Conservation (phyloP, 768 basidiomycete genomes). For the Leccinum boreale region DNA sequence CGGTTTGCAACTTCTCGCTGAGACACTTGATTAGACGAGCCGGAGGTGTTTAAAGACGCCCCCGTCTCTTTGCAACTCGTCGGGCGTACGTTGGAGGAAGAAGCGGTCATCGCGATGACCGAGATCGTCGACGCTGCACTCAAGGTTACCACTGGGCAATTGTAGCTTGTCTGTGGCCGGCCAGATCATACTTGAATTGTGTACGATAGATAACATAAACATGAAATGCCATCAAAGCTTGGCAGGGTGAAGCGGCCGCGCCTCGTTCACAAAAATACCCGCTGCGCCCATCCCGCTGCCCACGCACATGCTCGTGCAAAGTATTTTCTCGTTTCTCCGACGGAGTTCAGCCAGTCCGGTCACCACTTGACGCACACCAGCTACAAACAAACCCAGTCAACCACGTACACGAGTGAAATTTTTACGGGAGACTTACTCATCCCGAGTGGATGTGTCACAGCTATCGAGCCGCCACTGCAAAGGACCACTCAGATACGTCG, state of each 20-base stretch:
- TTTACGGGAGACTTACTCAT: conserved; percentile 57
- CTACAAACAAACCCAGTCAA: too few relatives aligned
- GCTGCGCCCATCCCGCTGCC: too few relatives aligned
- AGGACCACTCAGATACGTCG: not conserved
- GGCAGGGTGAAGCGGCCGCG: not conserved
- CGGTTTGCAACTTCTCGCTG: not conserved
- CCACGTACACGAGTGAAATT: not conserved
- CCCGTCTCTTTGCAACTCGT: conserved; percentile 67
- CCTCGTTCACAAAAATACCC: too few relatives aligned
- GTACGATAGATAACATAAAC: not conserved
- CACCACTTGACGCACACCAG: too few relatives aligned
- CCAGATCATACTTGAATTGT: not conserved
- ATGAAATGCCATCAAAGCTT: conserved; percentile 22
- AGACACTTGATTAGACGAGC: conserved; percentile 45
- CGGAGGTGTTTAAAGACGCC: conserved; percentile 51
- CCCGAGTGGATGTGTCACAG: conserved; percentile 76
- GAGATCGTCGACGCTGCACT: conserved; percentile 61
- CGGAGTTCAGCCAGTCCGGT: too few relatives aligned
- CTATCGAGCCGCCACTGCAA: conserved; percentile 78
- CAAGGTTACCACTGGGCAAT: conserved; percentile 19
- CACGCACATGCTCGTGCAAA: too few relatives aligned
- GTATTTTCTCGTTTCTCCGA: too few relatives aligned
- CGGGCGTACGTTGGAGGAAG: conserved; percentile 70
- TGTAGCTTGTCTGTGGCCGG: not conserved
- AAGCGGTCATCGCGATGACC: conserved; percentile 66